Evolutionary conservation across 768 basidiomycete species (phyloP).

Genomic region (Mycena amicta): DNA sequence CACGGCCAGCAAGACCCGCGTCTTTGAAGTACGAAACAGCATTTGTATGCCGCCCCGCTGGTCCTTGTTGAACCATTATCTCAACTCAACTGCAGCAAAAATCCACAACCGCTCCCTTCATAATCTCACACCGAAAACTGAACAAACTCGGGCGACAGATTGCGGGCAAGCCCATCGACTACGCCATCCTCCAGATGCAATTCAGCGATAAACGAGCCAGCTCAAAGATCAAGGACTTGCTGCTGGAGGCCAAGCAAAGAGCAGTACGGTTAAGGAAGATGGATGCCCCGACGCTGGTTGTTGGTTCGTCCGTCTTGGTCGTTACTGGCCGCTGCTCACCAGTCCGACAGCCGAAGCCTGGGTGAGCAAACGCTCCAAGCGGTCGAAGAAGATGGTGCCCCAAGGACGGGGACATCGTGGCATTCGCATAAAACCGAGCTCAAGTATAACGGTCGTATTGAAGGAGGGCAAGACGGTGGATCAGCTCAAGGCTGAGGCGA

Average conservation of each 20-base stretch:
- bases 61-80: constrained; percentile 2
- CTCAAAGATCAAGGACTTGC: constrained; percentile 83
- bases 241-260: constrained; percentile 84
- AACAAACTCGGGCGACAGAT: constrained; percentile 88
- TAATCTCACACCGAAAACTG: constrained; percentile 91
- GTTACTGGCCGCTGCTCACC: constrained; percentile 7
- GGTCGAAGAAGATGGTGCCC: constrained; percentile 70
- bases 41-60: constrained; percentile 10
- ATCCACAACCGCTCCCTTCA: constrained; percentile 91
- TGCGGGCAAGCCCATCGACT: constrained; percentile 88
- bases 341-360: constrained; percentile 77
- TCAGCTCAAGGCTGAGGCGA: constrained; percentile 64
- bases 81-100: constrained; percentile 87
- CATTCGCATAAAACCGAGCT: constrained; percentile 72
- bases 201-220: constrained; percentile 94
- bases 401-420: constrained; percentile 84
- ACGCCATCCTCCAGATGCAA: constrained; percentile 95
- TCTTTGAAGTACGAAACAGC: constrained; percentile 23
- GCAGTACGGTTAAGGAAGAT: constrained; percentile 79
- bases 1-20: constrained; percentile 24
- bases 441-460: constrained; percentile 74
- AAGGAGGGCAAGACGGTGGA: constrained; percentile 80
- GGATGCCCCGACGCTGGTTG: constrained; percentile 69
- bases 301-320: constrained; percentile 63
- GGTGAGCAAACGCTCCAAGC: constrained; percentile 82